Conservation (phyloP, 1,284 basidiomycete species). For the Rhodotorula mucilaginosa region DNA sequence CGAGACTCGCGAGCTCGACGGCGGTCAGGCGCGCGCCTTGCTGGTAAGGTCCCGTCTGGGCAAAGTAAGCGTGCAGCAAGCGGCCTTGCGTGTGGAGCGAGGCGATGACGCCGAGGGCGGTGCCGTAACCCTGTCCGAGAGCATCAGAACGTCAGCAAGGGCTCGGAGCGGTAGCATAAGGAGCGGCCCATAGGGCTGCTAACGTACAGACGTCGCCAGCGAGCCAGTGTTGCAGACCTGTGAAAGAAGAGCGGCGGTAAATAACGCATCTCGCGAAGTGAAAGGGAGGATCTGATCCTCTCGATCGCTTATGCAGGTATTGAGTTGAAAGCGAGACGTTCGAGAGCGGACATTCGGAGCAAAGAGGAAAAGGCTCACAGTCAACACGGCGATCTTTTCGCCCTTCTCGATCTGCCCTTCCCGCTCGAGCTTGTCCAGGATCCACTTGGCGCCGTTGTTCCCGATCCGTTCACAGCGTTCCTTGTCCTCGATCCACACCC, state of each 20-base stretch:
- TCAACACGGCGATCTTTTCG: slow-evolving; percentile 69
- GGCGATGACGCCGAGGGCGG: slow-evolving; percentile 87
- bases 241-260: not conserved
- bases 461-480: slow-evolving; percentile 78
- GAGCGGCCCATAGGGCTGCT: not conserved
- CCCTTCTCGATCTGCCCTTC: slow-evolving; percentile 49
- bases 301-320: too few relatives aligned
- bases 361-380: too few relatives aligned
- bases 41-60: slow-evolving; percentile 89
- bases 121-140: slow-evolving; percentile 74
- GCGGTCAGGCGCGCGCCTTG: slow-evolving; percentile 80
- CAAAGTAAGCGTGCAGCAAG: slow-evolving; percentile 75
- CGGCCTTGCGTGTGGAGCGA: slow-evolving; percentile 73
- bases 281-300: too few relatives aligned
- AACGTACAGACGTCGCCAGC: slow-evolving; percentile 78
- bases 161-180: not conserved
- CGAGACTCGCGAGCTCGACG: slow-evolving; percentile 74
- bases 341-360: too few relatives aligned
- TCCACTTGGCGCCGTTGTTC: slow-evolving; percentile 77
- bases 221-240: slow-evolving; percentile 90
- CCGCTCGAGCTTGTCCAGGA: slow-evolving; percentile 59
- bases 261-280: too few relatives aligned
- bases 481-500: slow-evolving; percentile 77
- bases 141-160: not conserved
- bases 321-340: too few relatives aligned